Base-by-base conservation (phyloP, 1,284 basidiomycete species). In the Cutaneotrichosporon cavernicola region DNA sequence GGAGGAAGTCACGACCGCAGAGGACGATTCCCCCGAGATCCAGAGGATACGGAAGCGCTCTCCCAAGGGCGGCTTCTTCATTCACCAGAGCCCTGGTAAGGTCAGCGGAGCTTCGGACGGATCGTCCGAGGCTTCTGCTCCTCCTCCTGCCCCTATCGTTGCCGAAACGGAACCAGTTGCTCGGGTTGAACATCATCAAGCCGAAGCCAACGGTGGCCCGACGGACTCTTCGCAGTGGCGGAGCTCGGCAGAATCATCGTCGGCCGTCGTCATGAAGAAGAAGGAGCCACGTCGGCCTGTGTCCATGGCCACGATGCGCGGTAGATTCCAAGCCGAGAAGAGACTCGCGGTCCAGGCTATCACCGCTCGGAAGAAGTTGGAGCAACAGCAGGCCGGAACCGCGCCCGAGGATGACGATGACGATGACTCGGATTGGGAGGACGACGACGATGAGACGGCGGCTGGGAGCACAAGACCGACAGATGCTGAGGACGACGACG, bases 401-500 rank as follows among this genome's bases (percentile, higher is more conserved):
- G 26, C 26, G 21, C 63, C 58, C 50, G 60, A 56, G n/a, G 63
- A 53, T 11, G 65, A 61, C 32, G 62, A 61, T 11, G 62, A 58
- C 4, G 62, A 65, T 9, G 59, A 55, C 11, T 60, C 61, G 4
- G 65, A 60, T 18, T 63, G 60, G 34, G 62, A 62, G 53, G 63
- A 64, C 26, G 59, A 57, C 14, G 65, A 63, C 47, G 60, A 51
- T 38, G 65, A 63, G 49, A 98, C 77, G 85, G 92, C 22, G 91
- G 92, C 67, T 85, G 85, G 4, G 81, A 97, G 34, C 94, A 97
- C 75, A 80, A 82, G 11, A 71, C 94, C 16, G 77, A 95, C 49
- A 94, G 74, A 73, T 43, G 79, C 76, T 77, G 83, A 86, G 1
- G 81, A 83, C 5, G 89, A 97, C n/a, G 96, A 98, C 77, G 97